Base-by-base conservation (phyloP, 192 early-diverging fungal genomes). In the Entomortierella lignicola region DNA sequence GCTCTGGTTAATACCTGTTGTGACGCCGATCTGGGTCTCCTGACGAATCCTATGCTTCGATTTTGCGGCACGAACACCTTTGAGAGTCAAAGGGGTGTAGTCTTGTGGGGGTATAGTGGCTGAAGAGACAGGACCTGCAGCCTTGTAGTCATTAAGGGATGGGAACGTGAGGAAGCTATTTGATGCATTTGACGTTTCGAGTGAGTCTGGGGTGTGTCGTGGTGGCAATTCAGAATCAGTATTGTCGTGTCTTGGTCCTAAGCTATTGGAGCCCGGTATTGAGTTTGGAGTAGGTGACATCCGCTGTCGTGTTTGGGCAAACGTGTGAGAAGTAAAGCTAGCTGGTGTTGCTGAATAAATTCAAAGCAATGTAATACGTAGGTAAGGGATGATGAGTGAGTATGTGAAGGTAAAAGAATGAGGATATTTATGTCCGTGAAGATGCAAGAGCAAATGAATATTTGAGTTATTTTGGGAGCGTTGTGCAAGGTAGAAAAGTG, bases 31-130 rank as follows among this genome's bases (percentile, higher is more conserved):
- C 37, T 69, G 65, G 17, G 75, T 41, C 39, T 79, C 67, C 42
- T 60, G 75, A 26, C 66, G 75, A n/a, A 70, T 67, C 31, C 66
- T 79, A 44, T 26, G 70, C 62, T 39, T 64, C 48, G 75, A 69
- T 60, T 79, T 79, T 59, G 67, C 67, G 17, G 43, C 48, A 12
- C 75, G 67, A 25, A 61, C 30, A 26, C 42, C 60, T 56, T 79
- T 79, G 63, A 66, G 67, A 20, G 75, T 55, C 20, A 79, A 29
- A 25, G 75, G 63, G 2, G 52, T 60, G 63, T 66, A 65, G 55
- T 30, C 58, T 54, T 69, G 66, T 17, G 73, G 51, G 34, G 58
- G 43, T 30, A 44, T 43, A 2, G 54, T 30, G 21, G 54, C 39
- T 37, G 42, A 47, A 21, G 63, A 44, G 18, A 63, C 20, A 31